Evolutionary conservation across 2,329 filamentous ascomycete genomes (phyloP).

Genomic region (Cladosporium colombiae): DNA sequence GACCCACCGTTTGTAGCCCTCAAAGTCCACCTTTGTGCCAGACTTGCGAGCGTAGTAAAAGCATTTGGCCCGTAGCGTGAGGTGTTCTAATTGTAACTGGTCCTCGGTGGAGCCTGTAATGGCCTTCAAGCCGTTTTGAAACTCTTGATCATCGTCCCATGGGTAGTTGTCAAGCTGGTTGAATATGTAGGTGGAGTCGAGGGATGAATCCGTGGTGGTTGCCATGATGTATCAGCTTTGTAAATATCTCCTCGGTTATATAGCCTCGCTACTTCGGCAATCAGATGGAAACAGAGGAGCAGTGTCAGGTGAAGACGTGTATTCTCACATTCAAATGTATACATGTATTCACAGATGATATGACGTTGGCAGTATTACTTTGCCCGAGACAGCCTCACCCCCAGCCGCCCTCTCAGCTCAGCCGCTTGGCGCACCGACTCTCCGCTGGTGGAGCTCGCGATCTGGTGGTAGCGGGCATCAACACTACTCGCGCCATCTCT

Average conservation of each 20-base stretch:
- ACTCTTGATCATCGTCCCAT: conserved; percentile 68
- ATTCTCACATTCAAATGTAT: background rate
- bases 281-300: background rate
- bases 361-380: background rate
- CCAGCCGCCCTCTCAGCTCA: background rate
- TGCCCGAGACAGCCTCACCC: background rate
- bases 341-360: background rate
- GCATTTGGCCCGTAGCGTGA: conserved; percentile 67
- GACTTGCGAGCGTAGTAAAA: conserved; percentile 61
- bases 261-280: background rate
- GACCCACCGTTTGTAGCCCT: conserved; percentile 66
- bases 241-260: background rate
- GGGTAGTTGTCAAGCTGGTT: conserved; percentile 65
- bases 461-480: background rate
- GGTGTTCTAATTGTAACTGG: conserved; percentile 55
- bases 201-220: conserved; percentile 6
- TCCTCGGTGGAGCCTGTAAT: conserved; percentile 62
- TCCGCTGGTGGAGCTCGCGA: background rate
- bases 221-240: background rate
- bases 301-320: background rate
- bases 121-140: conserved; percentile 66
- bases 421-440: background rate
- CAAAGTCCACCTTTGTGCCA: conserved; percentile 61
- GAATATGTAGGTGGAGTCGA: conserved; percentile 47
- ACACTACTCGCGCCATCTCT: conserved; percentile 9